phyloP scores from a whole-genome alignment of 1,284 basidiomycete genomes.

The Dichomitus squalens region DNA sequence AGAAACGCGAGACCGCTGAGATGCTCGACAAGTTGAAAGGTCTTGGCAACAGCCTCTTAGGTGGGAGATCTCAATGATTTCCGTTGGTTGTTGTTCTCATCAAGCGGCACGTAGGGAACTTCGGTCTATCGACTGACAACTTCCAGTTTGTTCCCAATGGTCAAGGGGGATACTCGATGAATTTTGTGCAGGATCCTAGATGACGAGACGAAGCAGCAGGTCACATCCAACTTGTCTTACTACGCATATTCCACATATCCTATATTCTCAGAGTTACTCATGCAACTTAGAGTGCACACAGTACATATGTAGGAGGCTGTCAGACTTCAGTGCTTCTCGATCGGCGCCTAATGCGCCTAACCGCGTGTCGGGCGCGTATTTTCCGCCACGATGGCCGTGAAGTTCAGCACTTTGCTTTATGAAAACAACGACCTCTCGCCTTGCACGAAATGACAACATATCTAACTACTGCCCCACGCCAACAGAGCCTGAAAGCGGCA shows the following conservation, averaged over 20 bases:
- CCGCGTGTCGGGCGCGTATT: too few relatives aligned
- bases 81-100: neutral
- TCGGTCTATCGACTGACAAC: conserved; percentile 89
- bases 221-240: neutral
- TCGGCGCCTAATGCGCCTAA: too few relatives aligned
- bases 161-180: conserved; percentile 92
- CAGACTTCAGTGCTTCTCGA: too few relatives aligned
- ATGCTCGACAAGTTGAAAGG: conserved; percentile 94
- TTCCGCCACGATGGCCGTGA: too few relatives aligned
- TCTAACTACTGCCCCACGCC: too few relatives aligned
- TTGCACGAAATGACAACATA: neutral
- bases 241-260: neutral
- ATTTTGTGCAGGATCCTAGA: conserved; percentile 55
- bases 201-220: conserved; percentile 37
- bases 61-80: conserved; percentile 43
- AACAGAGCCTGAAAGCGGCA: too few relatives aligned
- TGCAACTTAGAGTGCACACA: too few relatives aligned
- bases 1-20: conserved; percentile 88
- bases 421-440: neutral
- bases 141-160: conserved; percentile 94
- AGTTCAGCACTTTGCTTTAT: neutral
- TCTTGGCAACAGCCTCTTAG: conserved; percentile 89
- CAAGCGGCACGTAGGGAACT: conserved; percentile 56
- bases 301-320: neutral
- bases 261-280: too few relatives aligned